Percentiles rank a stretch among this genome's conserved stretches.
Evolutionary conservation across 2,329 filamentous ascomycete species (phyloP).

Genomic region (Pseudofabraea citricarpa): DNA sequence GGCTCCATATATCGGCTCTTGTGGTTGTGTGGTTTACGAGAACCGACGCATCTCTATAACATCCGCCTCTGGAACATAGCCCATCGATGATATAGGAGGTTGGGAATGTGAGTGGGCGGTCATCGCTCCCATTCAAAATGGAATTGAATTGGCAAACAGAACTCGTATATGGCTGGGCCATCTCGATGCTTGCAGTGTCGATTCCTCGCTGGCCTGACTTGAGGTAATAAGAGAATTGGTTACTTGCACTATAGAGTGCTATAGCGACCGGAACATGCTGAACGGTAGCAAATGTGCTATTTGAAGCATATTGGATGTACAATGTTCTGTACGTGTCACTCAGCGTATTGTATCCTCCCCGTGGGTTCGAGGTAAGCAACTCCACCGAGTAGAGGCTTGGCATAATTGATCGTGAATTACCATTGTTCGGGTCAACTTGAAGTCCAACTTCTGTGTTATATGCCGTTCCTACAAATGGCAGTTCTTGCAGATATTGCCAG

Average conservation of each 20-base stretch:
- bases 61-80: neutral
- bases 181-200: neutral
- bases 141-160: neutral
- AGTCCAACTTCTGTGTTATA: neutral
- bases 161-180: neutral
- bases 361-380: neutral
- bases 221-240: no score
- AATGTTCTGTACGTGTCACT: neutral
- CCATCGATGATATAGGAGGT: neutral
- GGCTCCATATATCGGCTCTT: neutral
- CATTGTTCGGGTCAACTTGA: neutral
- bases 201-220: neutral
- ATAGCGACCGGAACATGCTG: neutral
- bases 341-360: neutral
- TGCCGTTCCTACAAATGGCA: neutral
- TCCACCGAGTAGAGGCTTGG: neutral
- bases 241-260: neutral
- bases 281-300: neutral
- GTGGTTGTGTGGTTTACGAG: neutral
- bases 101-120: neutral
- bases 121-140: neutral
- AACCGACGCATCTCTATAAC: neutral
- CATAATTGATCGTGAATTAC: neutral
- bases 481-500: neutral
- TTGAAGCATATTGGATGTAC: neutral